phyloP scores from a whole-genome alignment of 2,329 filamentous ascomycete genomes.

The Drechslera avenae region DNA sequence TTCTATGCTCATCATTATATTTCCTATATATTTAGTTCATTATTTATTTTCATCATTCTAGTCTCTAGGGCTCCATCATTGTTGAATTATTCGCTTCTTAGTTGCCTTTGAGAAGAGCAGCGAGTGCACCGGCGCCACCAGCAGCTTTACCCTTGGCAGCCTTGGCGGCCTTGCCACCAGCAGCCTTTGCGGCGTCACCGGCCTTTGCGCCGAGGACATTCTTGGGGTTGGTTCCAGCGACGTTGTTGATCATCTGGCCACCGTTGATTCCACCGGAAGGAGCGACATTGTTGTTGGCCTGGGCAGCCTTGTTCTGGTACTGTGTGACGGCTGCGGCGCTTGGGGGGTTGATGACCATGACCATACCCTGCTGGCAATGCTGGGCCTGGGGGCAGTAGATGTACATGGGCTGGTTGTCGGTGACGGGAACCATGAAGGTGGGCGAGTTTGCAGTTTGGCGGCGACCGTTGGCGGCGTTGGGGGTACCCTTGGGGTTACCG shows the following conservation, averaged over 20 bases:
- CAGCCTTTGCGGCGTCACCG: conserved; percentile 15
- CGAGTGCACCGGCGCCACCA: conserved; percentile 7
- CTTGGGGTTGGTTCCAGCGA: conserved; percentile 29
- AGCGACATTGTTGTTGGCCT: conserved; percentile 33
- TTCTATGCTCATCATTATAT: no score
- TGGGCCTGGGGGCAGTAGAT: conserved; percentile 71
- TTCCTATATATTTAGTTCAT: no score
- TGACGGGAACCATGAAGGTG: conserved; percentile 36
- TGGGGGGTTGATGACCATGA: conserved; percentile 69
- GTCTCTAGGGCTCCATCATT: not conserved
- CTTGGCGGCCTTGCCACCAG: no score
- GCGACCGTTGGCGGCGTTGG: conserved; percentile 17
- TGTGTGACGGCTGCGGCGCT: conserved; percentile 29
- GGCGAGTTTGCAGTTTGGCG: conserved; percentile 30
- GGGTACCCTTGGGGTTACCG: conserved; percentile 17
- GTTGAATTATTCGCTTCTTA: not conserved
- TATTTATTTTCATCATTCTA: no score
- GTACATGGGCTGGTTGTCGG: conserved; percentile 69
- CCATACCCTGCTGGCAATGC: conserved; percentile 76
- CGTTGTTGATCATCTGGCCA: conserved; percentile 27
- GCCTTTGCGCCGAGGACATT: conserved; percentile 18
- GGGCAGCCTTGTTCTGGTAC: conserved; percentile 31
- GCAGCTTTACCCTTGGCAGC: not conserved
- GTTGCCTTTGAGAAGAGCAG: not conserved
- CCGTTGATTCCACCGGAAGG: conserved; percentile 29